Base-by-base conservation (phyloP, 345 rosid species). In the Sisymbrium altissimum region DNA sequence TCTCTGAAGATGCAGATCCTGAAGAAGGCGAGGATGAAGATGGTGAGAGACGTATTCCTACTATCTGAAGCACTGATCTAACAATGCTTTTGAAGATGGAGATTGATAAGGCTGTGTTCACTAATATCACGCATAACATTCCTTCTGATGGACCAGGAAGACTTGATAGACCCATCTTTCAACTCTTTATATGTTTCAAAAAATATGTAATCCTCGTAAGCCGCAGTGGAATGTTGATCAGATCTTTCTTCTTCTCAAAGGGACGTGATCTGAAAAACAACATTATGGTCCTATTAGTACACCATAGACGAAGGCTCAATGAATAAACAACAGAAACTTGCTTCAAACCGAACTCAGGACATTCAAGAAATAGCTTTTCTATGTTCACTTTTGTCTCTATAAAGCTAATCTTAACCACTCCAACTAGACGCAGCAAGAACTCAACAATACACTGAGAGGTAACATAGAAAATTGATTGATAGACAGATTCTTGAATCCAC, bases 61-160 rank as follows among this genome's bases (percentile, higher is more conserved):
- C 80, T 8, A 89, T 44, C 32, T 83, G 79, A 54, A 93, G 92
- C 63, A 93, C 84, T 19, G 96, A 78, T 54, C 89, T 52, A 40
- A 90, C 79, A 44, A 90, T 74, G 72, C 88, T 87, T 79, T 88
- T 87, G 45, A 93, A 77, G 21, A 93, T 68, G 41, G 95, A 90
- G 71, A 90, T 83, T 5, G 98, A 88, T 52, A 86, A 64, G n/a
- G 96, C 97, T 4, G 98, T 90, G 86, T 90, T 90, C 7, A 90
- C 95, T 80, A 90, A 66, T 72, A 93, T 68, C 33, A 90, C 79
- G 46, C 96, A 86, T 15, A 93, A 64, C 68, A 93, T 83, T 82
- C 97, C 96, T 81, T 90, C 98, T 46, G 98, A 93, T 69, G 98
- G 96, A 61, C 93, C 79, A 29, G 98, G 98, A 43, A 90, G 95